Evolutionary conservation across 768 basidiomycete genomes (phyloP).

Genomic region (Amanita brunnescens): DNA sequence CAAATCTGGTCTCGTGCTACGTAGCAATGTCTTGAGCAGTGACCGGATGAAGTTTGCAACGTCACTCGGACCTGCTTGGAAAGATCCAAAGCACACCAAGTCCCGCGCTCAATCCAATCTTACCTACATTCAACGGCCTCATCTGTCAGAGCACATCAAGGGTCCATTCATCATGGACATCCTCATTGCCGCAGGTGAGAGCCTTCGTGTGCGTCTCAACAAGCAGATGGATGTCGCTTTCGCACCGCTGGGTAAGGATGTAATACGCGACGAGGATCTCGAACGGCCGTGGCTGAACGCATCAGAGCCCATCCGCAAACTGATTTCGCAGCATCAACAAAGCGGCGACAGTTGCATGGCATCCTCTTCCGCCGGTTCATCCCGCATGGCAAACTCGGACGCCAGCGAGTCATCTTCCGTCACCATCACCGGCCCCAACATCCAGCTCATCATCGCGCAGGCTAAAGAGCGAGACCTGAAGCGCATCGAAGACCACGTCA

Average conservation of each 20-base stretch:
- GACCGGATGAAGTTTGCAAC: slow-evolving; percentile 7
- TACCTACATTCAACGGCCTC: not conserved
- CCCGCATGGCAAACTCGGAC: not conserved
- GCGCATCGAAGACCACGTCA: slow-evolving; percentile 31
- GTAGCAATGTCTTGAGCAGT: slow-evolving; percentile 18
- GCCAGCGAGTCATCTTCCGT: not conserved
- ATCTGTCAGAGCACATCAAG: not conserved
- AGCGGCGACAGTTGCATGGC: not conserved
- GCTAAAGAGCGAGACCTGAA: slow-evolving; percentile 25
- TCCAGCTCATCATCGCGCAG: slow-evolving; percentile 1
- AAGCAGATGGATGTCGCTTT: slow-evolving; percentile 16
- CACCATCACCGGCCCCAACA: not conserved
- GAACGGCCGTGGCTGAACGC: slow-evolving; percentile 30
- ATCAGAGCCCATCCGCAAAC: slow-evolving; percentile 7
- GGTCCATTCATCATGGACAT: slow-evolving; percentile 25
- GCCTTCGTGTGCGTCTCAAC: slow-evolving; percentile 13
- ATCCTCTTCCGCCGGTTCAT: not conserved
- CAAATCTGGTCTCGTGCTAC: slow-evolving; percentile 49
- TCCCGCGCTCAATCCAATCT: not conserved
- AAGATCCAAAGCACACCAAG: slow-evolving; percentile 20
- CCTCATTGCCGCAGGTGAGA: slow-evolving; percentile 9
- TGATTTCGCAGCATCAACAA: slow-evolving; percentile 12
- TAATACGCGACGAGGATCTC: slow-evolving; percentile 17
- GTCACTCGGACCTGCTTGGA: slow-evolving; percentile 21
- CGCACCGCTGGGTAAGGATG: slow-evolving; percentile 1